A percentile compares a stretch with the other conserved stretches of the same genome.
phyloP scores from a whole-genome alignment of 805 yeast genomes.

The Kregervanrija pseudodelftensis region DNA sequence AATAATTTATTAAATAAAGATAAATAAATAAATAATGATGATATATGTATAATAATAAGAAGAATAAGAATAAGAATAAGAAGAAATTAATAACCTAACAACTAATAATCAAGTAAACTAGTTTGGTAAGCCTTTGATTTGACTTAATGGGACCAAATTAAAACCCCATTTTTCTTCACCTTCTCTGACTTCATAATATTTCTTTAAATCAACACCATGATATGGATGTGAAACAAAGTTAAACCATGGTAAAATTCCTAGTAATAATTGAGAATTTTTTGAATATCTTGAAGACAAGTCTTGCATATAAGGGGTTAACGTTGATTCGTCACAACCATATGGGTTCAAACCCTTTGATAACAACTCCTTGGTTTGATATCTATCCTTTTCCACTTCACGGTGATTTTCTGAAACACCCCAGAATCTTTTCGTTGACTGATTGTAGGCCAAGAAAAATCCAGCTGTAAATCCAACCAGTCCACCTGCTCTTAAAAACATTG shows the following conservation, averaged over 20 bases:
- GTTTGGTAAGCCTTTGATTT: conserved; percentile 31
- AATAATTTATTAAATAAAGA: too few relatives aligned
- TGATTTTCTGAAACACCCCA: conserved; percentile 71
- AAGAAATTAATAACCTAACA: neutral
- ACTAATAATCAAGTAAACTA: neutral
- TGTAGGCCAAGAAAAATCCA: conserved; percentile 69
- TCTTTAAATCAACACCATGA: conserved; percentile 69
- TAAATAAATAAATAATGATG: too few relatives aligned
- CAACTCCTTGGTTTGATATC: conserved; percentile 63
- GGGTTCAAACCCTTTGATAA: conserved; percentile 61
- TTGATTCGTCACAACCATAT: conserved; percentile 47
- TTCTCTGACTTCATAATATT: conserved; percentile 48
- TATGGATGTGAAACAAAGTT: conserved; percentile 74
- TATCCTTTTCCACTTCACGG: conserved; percentile 63
- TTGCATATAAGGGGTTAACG: conserved; percentile 61
- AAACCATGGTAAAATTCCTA: conserved; percentile 73
- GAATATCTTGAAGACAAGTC: conserved; percentile 74
- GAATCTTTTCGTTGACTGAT: conserved; percentile 61
- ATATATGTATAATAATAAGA: neutral
- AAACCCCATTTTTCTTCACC: conserved; percentile 57
- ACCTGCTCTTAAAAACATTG: conserved; percentile 51
- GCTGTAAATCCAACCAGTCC: conserved; percentile 58
- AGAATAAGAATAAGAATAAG: neutral
- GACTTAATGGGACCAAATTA: conserved; percentile 41
- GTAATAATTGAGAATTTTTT: conserved; percentile 53